These are phyloP conservation scores for Macrolepiota dolichaula DNA, from an alignment of 768 basidiomycete genomes.

Conservation along the genomic window DNA sequence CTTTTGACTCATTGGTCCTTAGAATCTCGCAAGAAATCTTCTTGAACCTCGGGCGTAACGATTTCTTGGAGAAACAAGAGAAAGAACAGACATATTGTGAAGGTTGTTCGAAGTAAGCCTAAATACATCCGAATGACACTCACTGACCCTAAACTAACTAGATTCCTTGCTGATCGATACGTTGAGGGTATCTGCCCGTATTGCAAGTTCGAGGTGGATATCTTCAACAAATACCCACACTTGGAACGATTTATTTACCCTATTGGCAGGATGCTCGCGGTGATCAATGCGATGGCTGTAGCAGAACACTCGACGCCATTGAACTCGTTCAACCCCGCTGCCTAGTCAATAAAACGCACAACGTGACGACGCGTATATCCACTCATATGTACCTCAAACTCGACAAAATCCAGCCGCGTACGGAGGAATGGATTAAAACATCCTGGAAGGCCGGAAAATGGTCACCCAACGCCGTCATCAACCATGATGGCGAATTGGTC, in stretches of 20 bases:
- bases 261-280: constrained; percentile 74
- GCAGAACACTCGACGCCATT: constrained; percentile 87
- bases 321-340: constrained; percentile 96
- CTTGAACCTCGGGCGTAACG: constrained; percentile 75
- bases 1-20: not conserved
- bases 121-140: not conserved
- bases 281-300: constrained; percentile 96
- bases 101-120: constrained; percentile 73
- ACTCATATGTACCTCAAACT: constrained; percentile 92
- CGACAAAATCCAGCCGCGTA: constrained; percentile 73
- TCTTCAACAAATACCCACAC: not conserved
- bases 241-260: not conserved
- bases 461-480: constrained; percentile 91
- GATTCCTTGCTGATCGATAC: constrained; percentile 95
- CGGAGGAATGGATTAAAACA: constrained; percentile 85
- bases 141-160: constrained; percentile 21
- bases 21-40: constrained; percentile 94
- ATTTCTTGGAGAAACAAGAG: constrained; percentile 73
- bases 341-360: constrained; percentile 78
- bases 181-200: constrained; percentile 98
- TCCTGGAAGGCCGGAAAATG: constrained; percentile 84
- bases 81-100: constrained; percentile 96
- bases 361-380: constrained; percentile 70
- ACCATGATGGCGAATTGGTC: constrained; percentile 81
- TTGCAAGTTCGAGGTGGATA: constrained; percentile 70